Conservation (phyloP, 495 filamentous ascomycete genomes). For the Neurospora sublineolata region DNA sequence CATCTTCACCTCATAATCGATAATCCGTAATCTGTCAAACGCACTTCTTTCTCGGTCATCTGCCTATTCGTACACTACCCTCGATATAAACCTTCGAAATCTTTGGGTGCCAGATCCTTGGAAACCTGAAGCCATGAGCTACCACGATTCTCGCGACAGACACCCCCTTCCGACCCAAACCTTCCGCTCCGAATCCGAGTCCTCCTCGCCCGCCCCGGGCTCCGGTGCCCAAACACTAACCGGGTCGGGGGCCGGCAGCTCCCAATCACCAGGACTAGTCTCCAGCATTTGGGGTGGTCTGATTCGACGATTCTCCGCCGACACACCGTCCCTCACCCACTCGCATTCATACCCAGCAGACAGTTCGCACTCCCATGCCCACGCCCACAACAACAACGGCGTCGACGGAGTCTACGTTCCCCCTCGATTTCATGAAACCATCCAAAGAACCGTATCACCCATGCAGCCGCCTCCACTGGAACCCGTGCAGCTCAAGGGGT, state of each 20-base stretch:
- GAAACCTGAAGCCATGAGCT: conserved; percentile 9
- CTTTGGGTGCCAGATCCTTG: background rate
- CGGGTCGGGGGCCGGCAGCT: conserved; percentile 9
- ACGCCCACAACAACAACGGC: conserved; percentile 16
- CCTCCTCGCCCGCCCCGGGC: conserved; percentile 15
- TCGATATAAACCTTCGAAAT: background rate
- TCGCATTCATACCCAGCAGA: conserved; percentile 10
- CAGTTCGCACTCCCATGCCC: conserved; percentile 12
- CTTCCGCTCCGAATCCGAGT: conserved; percentile 9
- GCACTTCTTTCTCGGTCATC: background rate
- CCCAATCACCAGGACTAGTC: conserved; percentile 9
- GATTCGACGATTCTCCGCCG: conserved; percentile 25
- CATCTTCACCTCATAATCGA: background rate
- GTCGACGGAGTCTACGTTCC: conserved; percentile 31
- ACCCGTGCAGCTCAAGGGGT: conserved; percentile 31
- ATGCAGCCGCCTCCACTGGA: conserved; percentile 34
- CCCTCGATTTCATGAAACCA: conserved; percentile 12
- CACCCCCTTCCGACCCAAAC: conserved; percentile 9
- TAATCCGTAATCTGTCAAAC: background rate
- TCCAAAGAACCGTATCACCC: conserved; percentile 22
- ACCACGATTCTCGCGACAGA: conserved; percentile 11
- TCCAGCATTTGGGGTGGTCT: conserved; percentile 24
- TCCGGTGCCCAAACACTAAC: conserved; percentile 25
- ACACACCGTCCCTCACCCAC: conserved; percentile 6
- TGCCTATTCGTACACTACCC: background rate